Conservation (phyloP, 305 asterid genomes). For the Coffea humblotiana region DNA sequence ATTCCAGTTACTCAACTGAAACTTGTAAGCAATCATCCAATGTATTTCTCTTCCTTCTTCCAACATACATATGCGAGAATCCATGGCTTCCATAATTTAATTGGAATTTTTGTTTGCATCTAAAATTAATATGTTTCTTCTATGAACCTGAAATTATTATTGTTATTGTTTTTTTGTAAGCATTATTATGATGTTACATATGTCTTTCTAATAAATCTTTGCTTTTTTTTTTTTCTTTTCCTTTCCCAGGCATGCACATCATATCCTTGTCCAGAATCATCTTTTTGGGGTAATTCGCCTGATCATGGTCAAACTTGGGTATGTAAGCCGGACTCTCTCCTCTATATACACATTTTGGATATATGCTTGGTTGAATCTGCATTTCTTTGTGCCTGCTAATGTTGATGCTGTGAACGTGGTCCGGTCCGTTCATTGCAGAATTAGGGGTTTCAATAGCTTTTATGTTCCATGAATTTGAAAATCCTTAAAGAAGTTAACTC, state of each 20-base stretch:
- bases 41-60: background rate
- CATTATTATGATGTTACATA: background rate
- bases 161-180: background rate
- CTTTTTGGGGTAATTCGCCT: slow-evolving; percentile 15
- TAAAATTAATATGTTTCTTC: background rate
- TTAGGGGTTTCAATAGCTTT: background rate
- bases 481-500: too few relatives aligned
- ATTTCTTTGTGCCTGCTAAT: background rate
- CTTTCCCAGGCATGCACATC: slow-evolving; percentile 26
- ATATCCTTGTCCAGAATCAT: slow-evolving; percentile 25
- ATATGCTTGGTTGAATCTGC: background rate
- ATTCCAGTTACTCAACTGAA: slow-evolving; percentile 31
- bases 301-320: slow-evolving; percentile 31
- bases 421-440: background rate
- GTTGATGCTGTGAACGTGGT: background rate
- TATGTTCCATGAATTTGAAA: too few relatives aligned
- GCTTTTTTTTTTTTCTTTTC: background rate
- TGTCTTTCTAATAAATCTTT: background rate
- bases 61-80: background rate
- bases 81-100: background rate
- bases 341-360: background rate
- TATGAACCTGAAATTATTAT: background rate
- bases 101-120: background rate
- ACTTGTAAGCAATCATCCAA: slow-evolving; percentile 31
- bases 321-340: slow-evolving; percentile 17